Evolutionary conservation across 108 stramenopile species (phyloP), one percentile per base, ranked within the genome.

Genomic region (Nitzschia sp.): DNA sequence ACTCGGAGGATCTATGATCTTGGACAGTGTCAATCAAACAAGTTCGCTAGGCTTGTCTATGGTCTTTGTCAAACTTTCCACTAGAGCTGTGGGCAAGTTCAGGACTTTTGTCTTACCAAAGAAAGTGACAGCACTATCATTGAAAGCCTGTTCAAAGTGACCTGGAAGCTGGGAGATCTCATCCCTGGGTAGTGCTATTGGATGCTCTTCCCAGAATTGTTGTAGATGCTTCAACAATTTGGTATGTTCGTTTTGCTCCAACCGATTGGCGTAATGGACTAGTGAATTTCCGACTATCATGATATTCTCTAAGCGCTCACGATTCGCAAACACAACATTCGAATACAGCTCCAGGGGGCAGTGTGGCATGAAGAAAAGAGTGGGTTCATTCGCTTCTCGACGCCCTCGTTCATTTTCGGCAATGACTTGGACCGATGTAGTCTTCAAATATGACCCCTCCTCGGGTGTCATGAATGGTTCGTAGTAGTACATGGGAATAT

Each of bases 341-440:
- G 66, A 32, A 29, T 83, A 83, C 3, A 83, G 34, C 23, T 25
- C 24, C 48, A 70, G 42, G 0, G 82, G 82, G 42, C 82, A 83
- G 46, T 83, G 82, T 19, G 82, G 82, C 82, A 83, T 83, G 63
- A 75, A 83, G 54, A 83, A 83, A 23, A 83, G 51, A 2, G 75
- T 74, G 1, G 27, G 35, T 25, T 58, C 36, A 2, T 48, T 13
- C 13, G 56, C 48, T 26, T 27, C n/a, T 18, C 77, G 81, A 26
- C 30, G 58, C 2, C 77, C 82, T 27, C 54, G 31, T n/a, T 83
- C 82, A 33, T 83, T 79, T 26, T 62, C 47, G 23, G 30, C 35
- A 17, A 83, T 70, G 0, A 80, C 57, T 1, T 75, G 48, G 1
- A 83, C 55, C 33, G 28, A 33, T 6, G 15, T 25, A 11, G 32